Base-by-base conservation (phyloP, 1,284 basidiomycete species). In the Tilletia horrida region DNA sequence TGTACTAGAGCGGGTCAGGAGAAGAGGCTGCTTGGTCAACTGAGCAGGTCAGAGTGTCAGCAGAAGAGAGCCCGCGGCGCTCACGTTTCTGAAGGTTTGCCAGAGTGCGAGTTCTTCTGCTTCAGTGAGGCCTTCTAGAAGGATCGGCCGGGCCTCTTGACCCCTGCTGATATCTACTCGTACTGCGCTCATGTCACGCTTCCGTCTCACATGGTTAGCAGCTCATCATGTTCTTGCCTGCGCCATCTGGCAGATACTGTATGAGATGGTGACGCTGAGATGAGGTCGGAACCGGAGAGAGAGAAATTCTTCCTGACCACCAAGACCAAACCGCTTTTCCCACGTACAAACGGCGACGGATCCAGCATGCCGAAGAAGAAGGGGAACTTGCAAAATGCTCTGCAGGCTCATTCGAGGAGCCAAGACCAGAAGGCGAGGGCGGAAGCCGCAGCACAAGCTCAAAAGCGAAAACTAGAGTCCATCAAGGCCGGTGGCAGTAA, bases 281-380 rank as follows among this genome's bases (percentile, higher is more conserved):
- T n/a, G n/a, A n/a, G n/a, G n/a, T n/a, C n/a, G n/a, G n/a, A n/a
- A n/a, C n/a, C n/a, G n/a, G n/a, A n/a, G n/a, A n/a, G n/a, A n/a
- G n/a, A n/a, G n/a, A n/a, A n/a, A 40, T 40, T 40, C 35, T 6
- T 40, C 11, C 35, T 11, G 11, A 40, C 35, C 35, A 40, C 35
- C 35, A 40, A 40, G 35, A 40, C 11, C 35, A 6, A n/a, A 4
- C 11, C 6, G 35, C 35, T 40, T 40, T 40, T 40, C 35, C 35
- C 35, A 40, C 35, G 35, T 11, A 4, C 35, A 11, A 40, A 40
- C 4, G 35, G 35, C 11, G 35, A 40, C 35, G n/a, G n/a, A n/a
- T 40, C 4, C 35, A 61, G 11, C 16, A 77, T 76, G 74, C 73
- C 71, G 13, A 77, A 76, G 69, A 77, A 76, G 69, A 76, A 72